Evolutionary conservation across 1,284 basidiomycete genomes (phyloP).

Genomic region (Neolentinus lepideus): DNA sequence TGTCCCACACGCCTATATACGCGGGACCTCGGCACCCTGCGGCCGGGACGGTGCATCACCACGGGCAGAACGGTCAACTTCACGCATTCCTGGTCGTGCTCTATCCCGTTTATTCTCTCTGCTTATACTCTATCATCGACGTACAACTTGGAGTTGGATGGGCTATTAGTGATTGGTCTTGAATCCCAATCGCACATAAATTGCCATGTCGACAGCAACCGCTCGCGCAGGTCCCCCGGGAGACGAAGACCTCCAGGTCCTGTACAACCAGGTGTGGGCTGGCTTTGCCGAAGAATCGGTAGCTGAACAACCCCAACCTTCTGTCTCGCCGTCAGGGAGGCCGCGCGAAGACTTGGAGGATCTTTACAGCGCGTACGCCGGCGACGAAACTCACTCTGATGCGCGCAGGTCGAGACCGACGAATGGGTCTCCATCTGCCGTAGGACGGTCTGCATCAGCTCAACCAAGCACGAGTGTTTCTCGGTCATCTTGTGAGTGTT

Average conservation of each 20-base stretch:
- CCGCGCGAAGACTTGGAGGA: slow-evolving; percentile 20
- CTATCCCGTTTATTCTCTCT: not conserved
- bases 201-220: slow-evolving; percentile 4
- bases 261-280: slow-evolving; percentile 68
- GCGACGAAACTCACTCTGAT: slow-evolving; percentile 13
- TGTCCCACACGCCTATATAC: not conserved
- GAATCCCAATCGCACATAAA: not conserved
- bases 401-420: not conserved
- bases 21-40: not conserved
- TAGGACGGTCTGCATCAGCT: not conserved
- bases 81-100: not conserved
- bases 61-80: not conserved
- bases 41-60: not conserved
- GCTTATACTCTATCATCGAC: no score
- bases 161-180: not conserved
- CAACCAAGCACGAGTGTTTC: not conserved
- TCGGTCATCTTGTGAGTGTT: not conserved
- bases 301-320: slow-evolving; percentile 20
- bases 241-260: slow-evolving; percentile 60
- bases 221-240: slow-evolving; percentile 31
- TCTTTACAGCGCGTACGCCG: slow-evolving; percentile 20
- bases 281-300: slow-evolving; percentile 48
- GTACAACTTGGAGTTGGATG: not conserved
- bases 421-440: not conserved
- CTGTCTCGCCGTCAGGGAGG: slow-evolving; percentile 17